Evolutionary conservation across 2,329 filamentous ascomycete genomes (phyloP).

Genomic region (Berkeleyomyces basicola): DNA sequence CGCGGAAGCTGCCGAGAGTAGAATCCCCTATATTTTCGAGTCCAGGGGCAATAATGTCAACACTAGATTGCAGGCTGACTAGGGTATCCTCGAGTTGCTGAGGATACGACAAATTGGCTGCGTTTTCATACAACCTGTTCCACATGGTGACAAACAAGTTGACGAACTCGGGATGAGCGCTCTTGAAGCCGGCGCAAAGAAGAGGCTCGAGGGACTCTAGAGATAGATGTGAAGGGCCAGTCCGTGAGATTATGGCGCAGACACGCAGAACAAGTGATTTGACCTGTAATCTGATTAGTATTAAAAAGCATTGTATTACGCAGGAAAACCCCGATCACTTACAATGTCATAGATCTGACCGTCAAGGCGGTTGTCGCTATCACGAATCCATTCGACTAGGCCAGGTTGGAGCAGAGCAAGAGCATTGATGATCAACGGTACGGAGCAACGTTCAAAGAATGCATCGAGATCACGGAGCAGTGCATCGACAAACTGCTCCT

Average conservation of each 20-base stretch:
- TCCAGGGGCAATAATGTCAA: constrained; percentile 31
- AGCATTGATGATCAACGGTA: constrained; percentile 34
- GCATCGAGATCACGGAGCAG: constrained; percentile 37
- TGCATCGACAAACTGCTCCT: constrained; percentile 22
- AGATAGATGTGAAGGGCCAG: constrained; percentile 26
- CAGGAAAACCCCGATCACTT: constrained; percentile 19
- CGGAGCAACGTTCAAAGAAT: constrained; percentile 35
- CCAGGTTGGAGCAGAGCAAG: constrained; percentile 46
- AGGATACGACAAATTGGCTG: constrained; percentile 46
- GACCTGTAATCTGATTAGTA: constrained; percentile 23
- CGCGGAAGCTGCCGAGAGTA: constrained; percentile 17
- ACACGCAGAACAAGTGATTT: constrained; percentile 34
- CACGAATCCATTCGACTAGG: constrained; percentile 46
- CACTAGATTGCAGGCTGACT: constrained; percentile 37
- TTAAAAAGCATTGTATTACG: constrained; percentile 6
- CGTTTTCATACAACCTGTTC: constrained; percentile 52
- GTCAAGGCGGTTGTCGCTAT: constrained; percentile 23
- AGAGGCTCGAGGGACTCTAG: constrained; percentile 37
- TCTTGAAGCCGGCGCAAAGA: constrained; percentile 39
- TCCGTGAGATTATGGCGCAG: constrained; percentile 24
- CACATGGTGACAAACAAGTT: constrained; percentile 39
- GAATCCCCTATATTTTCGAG: constrained; percentile 16
- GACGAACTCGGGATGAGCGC: constrained; percentile 38
- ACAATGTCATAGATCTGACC: constrained; percentile 25
- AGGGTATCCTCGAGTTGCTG: constrained; percentile 45